Evolutionary conservation across 768 basidiomycete genomes (phyloP).

Genomic region (Holtermannia corniformis): DNA sequence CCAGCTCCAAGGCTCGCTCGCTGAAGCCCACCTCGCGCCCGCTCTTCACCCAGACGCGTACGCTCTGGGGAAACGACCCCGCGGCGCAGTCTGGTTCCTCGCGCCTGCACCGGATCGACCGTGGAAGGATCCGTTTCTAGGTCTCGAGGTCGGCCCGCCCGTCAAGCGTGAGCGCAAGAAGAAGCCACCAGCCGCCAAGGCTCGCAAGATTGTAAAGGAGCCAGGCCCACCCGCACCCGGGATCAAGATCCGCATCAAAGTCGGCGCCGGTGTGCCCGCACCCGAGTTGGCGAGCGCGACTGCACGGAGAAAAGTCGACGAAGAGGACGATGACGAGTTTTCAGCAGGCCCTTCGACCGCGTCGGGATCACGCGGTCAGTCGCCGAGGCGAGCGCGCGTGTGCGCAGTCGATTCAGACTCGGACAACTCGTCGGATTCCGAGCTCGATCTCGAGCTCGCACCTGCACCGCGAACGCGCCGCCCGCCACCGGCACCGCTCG

Average conservation of each 20-base stretch:
- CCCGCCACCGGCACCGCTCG: not conserved
- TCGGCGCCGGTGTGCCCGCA: not conserved
- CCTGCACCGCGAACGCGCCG: too few relatives aligned
- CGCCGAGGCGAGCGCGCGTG: not conserved
- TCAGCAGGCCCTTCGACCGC: not conserved
- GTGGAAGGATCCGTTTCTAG: slow-evolving; percentile 31
- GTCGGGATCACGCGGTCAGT: not conserved
- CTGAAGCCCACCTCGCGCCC: slow-evolving; percentile 22
- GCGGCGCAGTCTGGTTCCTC: slow-evolving; percentile 28
- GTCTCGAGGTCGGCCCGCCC: slow-evolving; percentile 19
- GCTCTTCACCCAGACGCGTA: slow-evolving; percentile 32
- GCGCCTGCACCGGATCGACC: slow-evolving; percentile 10
- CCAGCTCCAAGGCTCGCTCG: slow-evolving; percentile 28
- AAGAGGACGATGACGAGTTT: not conserved
- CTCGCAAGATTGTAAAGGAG: slow-evolving; percentile 8
- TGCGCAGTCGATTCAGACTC: not conserved
- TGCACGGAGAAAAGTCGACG: not conserved
- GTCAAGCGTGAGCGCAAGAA: slow-evolving; percentile 5
- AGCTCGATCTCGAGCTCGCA: not conserved
- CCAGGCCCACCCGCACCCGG: slow-evolving; percentile 3
- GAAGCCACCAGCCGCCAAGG: slow-evolving; percentile 7
- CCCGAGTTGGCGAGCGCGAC: too few relatives aligned
- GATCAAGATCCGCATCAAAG: not conserved
- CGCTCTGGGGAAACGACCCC: slow-evolving; percentile 16
- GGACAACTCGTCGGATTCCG: not conserved